Conservation (phyloP, 2,329 filamentous ascomycete genomes). For the Stemphylium lycopersici region DNA sequence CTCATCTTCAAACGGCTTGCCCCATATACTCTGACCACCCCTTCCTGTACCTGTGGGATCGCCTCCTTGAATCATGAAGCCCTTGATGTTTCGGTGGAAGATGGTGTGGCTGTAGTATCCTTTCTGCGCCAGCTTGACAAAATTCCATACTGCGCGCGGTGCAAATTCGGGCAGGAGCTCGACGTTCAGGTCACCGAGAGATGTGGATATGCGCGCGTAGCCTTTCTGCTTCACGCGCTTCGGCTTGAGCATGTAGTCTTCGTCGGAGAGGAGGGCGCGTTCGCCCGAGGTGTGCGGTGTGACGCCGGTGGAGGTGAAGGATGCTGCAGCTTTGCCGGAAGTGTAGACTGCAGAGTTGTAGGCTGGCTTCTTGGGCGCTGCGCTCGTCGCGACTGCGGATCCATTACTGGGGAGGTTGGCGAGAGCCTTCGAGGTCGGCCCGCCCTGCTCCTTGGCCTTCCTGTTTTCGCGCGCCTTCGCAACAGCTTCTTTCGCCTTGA, state of each 20-base stretch:
- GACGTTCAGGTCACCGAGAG: slow-evolving; percentile 80
- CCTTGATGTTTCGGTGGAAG: slow-evolving; percentile 93
- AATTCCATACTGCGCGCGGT: slow-evolving; percentile 96
- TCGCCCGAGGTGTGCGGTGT: slow-evolving; percentile 91
- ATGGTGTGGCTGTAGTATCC: slow-evolving; percentile 85
- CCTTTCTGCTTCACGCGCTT: slow-evolving; percentile 87
- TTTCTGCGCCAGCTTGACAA: slow-evolving; percentile 82
- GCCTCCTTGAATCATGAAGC: slow-evolving; percentile 98
- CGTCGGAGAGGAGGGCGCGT: slow-evolving; percentile 83
- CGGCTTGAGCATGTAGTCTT: slow-evolving; percentile 95
- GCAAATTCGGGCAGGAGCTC: slow-evolving; percentile 91
- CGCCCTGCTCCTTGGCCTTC: slow-evolving; percentile 47
- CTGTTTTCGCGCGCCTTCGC: slow-evolving; percentile 83
- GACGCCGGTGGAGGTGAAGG: slow-evolving; percentile 92
- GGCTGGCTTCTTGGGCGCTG: slow-evolving; percentile 43
- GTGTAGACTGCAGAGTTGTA: slow-evolving; percentile 91
- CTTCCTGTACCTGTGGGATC: slow-evolving; percentile 91
- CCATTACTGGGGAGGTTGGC: slow-evolving; percentile 31
- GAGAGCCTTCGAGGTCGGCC: slow-evolving; percentile 24
- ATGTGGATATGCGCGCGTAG: slow-evolving; percentile 89
- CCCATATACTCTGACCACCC: slow-evolving; percentile 91
- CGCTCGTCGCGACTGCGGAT: slow-evolving; percentile 33
- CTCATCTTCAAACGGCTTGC: slow-evolving; percentile 92
- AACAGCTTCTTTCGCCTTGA: slow-evolving; percentile 92
- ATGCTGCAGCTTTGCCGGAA: slow-evolving; percentile 87